Base-by-base conservation (phyloP, 2,329 filamentous ascomycete genomes). In the Diaporthe humulicola region DNA sequence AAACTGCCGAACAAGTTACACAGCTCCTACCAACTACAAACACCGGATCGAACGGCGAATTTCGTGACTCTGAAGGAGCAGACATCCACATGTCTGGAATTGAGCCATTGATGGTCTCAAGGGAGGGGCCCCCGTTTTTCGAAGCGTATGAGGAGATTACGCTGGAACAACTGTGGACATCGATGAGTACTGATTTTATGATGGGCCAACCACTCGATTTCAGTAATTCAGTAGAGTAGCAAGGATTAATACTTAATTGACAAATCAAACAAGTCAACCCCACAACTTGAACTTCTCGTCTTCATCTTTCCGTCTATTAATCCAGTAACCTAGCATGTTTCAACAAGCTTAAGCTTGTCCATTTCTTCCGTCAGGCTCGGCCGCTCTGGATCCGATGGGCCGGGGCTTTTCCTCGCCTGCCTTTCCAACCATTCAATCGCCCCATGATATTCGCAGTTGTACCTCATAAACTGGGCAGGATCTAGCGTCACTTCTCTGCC, bases 391-490 rank as follows among this genome's bases (percentile, higher is more conserved):
- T 50, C 28, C n/a, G 60, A 25, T 22, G 60, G 17, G 2, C 15
- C 4, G 9, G 50, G 28, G 19, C 19, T 25, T 66, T 33, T 48
- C 60, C 17, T 48, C 3, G 42, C 4, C 40, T 50, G 60, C 10
- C 28, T 66, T 14, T 66, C 42, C 17, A 50, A 50, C 60, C 60
- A 66, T 1, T 66, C 60, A 48, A 50, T 10, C 28, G 60, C 60
- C 19, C 60, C 60, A 30, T 66, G 25, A 22, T 66, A 66, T n/a
- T 66, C 60, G 17, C 60, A 66, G 12, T 66, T 66, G 25, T 36
- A 66, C 19, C 25, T 66, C 60, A 85, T 83, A 57, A 85, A 86
- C 74, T 85, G 81, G n/a, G 79, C 82, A 0, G 84, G 82, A 6
- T 82, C 82, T 79, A 84, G 81, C 12, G 78, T 83, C 1, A 84